Percentiles rank a stretch among this genome's conserved stretches.
phyloP scores from a whole-genome alignment of 2,329 filamentous ascomycete species.

The Paecilomyces variotii region DNA sequence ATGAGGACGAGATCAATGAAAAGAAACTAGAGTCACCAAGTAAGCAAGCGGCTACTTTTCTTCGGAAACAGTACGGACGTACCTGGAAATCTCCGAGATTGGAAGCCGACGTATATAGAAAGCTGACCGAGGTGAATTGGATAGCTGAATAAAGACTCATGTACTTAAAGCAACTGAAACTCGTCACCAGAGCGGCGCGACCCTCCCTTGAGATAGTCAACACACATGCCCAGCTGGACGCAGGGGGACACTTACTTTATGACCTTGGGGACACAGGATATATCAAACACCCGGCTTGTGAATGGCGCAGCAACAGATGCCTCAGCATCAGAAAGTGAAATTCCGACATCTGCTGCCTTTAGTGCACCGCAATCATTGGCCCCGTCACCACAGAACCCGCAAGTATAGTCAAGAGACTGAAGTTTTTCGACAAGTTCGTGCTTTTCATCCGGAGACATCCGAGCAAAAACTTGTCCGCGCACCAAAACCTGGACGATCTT shows the following conservation, averaged over 20 bases:
- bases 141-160: slow-evolving; percentile 99
- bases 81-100: slow-evolving; percentile 94
- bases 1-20: slow-evolving; percentile 93
- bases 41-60: background rate
- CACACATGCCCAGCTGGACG: background rate
- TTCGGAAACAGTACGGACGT: slow-evolving; percentile 6
- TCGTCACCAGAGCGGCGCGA: slow-evolving; percentile 89
- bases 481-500: slow-evolving; percentile 64
- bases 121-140: slow-evolving; percentile 94
- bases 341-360: slow-evolving; percentile 94
- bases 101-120: slow-evolving; percentile 85
- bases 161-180: slow-evolving; percentile 99
- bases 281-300: slow-evolving; percentile 91
- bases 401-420: slow-evolving; percentile 91
- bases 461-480: slow-evolving; percentile 84
- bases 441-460: slow-evolving; percentile 98
- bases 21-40: slow-evolving; percentile 53
- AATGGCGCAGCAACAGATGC: slow-evolving; percentile 98
- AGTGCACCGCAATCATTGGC: slow-evolving; percentile 96
- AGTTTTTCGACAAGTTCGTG: slow-evolving; percentile 96
- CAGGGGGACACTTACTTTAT: slow-evolving; percentile 54
- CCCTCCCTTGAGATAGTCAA: slow-evolving; percentile 58
- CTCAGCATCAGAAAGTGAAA: slow-evolving; percentile 93
- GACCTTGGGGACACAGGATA: slow-evolving; percentile 86
- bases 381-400: slow-evolving; percentile 93